These are phyloP conservation scores for Rhodosporidiobolus sp. DNA, from an alignment of 768 basidiomycete species.

Conservation along the genomic window DNA sequence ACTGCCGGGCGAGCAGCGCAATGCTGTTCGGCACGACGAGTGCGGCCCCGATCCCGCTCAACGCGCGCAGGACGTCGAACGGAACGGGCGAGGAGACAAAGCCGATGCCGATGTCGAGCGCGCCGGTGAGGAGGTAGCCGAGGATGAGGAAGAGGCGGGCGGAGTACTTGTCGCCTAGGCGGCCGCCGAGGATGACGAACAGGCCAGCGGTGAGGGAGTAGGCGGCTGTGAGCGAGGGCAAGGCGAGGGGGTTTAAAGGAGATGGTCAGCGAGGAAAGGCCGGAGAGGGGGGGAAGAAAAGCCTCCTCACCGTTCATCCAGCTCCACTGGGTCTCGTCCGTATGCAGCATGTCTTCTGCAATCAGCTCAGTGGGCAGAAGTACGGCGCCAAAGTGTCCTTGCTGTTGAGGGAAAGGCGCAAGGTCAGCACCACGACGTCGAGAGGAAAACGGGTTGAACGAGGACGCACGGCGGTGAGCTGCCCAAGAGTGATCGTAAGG, in stretches of 20 bases:
- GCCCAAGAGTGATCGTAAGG: too few relatives aligned
- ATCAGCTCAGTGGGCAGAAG: slow-evolving; percentile 13
- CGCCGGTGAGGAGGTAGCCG: too few relatives aligned
- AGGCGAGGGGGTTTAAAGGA: too few relatives aligned
- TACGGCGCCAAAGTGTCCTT: slow-evolving; percentile 3
- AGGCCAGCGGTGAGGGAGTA: slow-evolving; percentile 11
- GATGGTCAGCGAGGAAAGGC: background rate
- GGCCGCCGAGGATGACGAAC: slow-evolving; percentile 13
- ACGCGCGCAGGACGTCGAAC: background rate
- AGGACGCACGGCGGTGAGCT: too few relatives aligned
- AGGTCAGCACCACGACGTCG: too few relatives aligned
- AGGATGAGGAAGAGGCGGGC: too few relatives aligned
- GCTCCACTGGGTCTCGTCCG: background rate
- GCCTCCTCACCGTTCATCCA: slow-evolving; percentile 9
- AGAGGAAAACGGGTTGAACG: too few relatives aligned
- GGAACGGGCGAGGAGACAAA: background rate
- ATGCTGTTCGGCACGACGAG: background rate
- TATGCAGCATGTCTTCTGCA: slow-evolving; percentile 5
- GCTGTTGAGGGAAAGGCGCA: background rate
- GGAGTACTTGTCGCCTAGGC: slow-evolving; percentile 10
- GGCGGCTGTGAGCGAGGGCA: background rate
- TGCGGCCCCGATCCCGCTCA: background rate
- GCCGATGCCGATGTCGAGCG: background rate
- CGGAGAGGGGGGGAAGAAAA: background rate
- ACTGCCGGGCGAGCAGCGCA: background rate